phyloP scores from a whole-genome alignment of 176 grass and related monocot genomes.

The Cenchrus purpureus region DNA sequence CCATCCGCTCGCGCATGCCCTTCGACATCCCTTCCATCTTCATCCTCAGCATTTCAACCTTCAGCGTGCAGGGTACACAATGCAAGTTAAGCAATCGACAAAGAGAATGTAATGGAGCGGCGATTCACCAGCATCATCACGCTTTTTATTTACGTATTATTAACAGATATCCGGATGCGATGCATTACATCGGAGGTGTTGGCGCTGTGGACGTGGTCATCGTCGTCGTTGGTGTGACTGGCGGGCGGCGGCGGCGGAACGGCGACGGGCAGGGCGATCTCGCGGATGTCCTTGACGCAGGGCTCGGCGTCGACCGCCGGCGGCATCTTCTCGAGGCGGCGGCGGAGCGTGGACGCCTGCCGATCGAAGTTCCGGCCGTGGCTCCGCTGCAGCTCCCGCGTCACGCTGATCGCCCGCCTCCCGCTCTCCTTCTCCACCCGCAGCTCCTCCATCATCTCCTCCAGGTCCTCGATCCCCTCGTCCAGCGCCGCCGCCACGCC shows the following conservation, averaged over 20 bases:
- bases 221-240: constrained; percentile 34
- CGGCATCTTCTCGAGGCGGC: constrained; percentile 71
- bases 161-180: not conserved
- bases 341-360: constrained; percentile 77
- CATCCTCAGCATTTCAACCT: constrained; percentile 81
- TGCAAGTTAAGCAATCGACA: not conserved
- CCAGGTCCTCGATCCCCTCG: constrained; percentile 70
- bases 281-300: constrained; percentile 75
- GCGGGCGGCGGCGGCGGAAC: not conserved
- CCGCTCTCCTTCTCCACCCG: constrained; percentile 65
- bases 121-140: not conserved
- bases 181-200: constrained; percentile 59
- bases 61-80: constrained; percentile 5
- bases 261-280: constrained; percentile 54
- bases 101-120: not conserved
- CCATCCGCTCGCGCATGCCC: constrained; percentile 82
- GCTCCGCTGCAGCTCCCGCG: constrained; percentile 54
- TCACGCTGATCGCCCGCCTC: constrained; percentile 35
- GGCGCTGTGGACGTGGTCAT: constrained; percentile 31
- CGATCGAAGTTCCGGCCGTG: constrained; percentile 80
- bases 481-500: constrained; percentile 55
- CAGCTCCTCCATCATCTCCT: constrained; percentile 76
- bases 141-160: not conserved
- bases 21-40: constrained; percentile 96
- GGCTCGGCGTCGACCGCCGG: constrained; percentile 36